Conservation (phyloP, 73 alveolate species). For the Effrenium voratum region DNA sequence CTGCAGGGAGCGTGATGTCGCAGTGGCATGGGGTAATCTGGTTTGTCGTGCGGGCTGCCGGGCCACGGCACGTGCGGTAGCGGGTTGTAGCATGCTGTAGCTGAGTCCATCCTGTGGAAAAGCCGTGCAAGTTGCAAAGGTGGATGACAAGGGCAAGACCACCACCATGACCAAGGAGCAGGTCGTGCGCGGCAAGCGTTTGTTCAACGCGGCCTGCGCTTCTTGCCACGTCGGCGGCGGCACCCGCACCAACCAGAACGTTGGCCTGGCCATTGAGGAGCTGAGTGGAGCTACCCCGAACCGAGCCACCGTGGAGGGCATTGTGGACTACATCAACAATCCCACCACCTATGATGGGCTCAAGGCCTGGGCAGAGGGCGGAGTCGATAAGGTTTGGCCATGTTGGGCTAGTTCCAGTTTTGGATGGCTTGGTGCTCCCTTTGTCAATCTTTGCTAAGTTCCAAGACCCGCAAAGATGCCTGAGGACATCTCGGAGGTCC, state of each 20-base stretch:
- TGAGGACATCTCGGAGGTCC: constrained; percentile 77
- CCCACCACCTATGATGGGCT: constrained; percentile 28
- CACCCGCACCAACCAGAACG: constrained; percentile 50
- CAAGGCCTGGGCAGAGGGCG: neutral
- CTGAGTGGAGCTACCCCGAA: neutral
- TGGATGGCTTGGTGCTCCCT: too few species aligned
- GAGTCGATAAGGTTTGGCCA: too few species aligned
- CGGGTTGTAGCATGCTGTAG: too few species aligned
- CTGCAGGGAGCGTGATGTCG: too few species aligned
- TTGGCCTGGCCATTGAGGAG: constrained; percentile 18
- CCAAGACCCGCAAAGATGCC: too few species aligned
- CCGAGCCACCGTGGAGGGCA: constrained; percentile 4
- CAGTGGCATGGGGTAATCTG: too few species aligned
- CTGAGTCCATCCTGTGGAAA: too few species aligned
- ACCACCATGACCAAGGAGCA: constrained; percentile 43
- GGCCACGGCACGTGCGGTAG: too few species aligned
- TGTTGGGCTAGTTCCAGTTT: too few species aligned
- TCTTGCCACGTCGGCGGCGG: constrained; percentile 49
- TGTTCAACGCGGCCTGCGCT: constrained; percentile 29
- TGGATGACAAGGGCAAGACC: constrained; percentile 33
- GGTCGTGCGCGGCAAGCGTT: constrained; percentile 43
- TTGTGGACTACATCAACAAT: constrained; percentile 30
- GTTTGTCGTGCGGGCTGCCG: too few species aligned
- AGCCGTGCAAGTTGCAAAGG: too few species aligned
- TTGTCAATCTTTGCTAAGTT: too few species aligned